Base-by-base conservation (phyloP, 257 asterid genomes). In the Voacanga thouarsii region DNA sequence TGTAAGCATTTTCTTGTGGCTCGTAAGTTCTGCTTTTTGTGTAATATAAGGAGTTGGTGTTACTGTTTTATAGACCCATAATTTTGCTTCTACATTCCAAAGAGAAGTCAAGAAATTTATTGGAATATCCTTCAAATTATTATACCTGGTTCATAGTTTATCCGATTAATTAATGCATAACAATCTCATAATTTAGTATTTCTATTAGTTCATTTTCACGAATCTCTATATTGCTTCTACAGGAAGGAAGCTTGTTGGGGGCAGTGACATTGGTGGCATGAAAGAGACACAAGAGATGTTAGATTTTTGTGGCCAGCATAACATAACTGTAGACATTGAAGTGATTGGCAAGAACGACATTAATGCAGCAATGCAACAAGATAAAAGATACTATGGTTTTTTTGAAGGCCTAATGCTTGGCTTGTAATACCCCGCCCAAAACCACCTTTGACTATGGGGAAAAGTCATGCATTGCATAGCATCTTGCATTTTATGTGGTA, bases 211-310 rank as follows among this genome's bases (percentile, higher is more conserved):
- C 75, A 57, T 30, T 28, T 24, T 60, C 67, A 3, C 7, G 33
- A 33, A 33, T 39, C 23, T 41, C 41, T 63, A 60, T 11, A 15
- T 55, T 2, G 28, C 9, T 43, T 57, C 19, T 49, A n/a, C 79
- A 89, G 91, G 94, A 30, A 76, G 92, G 84, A 91, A 88, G 83
- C 86, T 89, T 7, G 86, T 89, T 9, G 91, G 90, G 6, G 94
- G 91, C 51, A 88, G 96, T 68, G 89, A 78, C 61, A 79, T 86
- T 0, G 94, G 96, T 37, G 91, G 96, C 68, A 79, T 87, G 78
- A 89, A 91, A 79, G 92, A 89, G 87, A 88, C 90, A 0, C 96
- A 89, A 49, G 96, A 91, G 81, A 89, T 91, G 96, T 76, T 91
- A 15, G 89, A 88, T 61, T 91, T 89, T 56, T 88, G 92, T 24